Percentiles rank a stretch among this genome's conserved stretches.
phyloP scores from a whole-genome alignment of 2,329 filamentous ascomycete species.

The Ceratocystis huliohia region DNA sequence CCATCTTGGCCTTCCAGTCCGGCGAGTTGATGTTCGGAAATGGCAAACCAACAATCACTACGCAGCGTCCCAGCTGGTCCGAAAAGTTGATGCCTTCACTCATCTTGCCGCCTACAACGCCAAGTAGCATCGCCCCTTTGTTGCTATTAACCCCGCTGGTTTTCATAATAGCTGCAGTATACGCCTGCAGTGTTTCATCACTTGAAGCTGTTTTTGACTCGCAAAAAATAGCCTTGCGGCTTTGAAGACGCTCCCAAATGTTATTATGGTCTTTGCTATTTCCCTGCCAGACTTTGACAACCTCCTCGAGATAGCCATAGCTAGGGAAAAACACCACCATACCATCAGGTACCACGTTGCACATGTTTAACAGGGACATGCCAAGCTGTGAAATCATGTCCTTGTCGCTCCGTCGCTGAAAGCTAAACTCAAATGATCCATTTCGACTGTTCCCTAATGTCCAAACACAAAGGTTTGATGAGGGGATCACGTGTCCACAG shows the following conservation, averaged over 20 bases:
- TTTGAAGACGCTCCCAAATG: constrained; percentile 46
- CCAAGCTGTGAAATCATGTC: constrained; percentile 65
- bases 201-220: constrained; percentile 43
- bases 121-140: constrained; percentile 64
- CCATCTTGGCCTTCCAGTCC: constrained; percentile 85
- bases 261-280: constrained; percentile 27
- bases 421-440: constrained; percentile 69
- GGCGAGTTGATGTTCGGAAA: constrained; percentile 83
- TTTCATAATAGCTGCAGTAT: constrained; percentile 51
- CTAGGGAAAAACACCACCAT: constrained; percentile 93
- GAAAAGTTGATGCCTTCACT: constrained; percentile 98
- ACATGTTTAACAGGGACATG: constrained; percentile 56
- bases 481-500: constrained; percentile 87
- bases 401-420: constrained; percentile 57
- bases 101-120: constrained; percentile 86
- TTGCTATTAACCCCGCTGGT: constrained; percentile 29
- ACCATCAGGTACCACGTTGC: constrained; percentile 67
- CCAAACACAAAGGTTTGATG: constrained; percentile 66
- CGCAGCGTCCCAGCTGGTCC: constrained; percentile 74
- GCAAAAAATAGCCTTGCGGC: constrained; percentile 50
- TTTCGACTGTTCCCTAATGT: constrained; percentile 39
- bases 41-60: constrained; percentile 81
- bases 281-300: constrained; percentile 50
- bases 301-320: constrained; percentile 75
- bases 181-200: constrained; percentile 62